Conservation (phyloP, 192 early-diverging fungal species). For the Backusella sp. region DNA sequence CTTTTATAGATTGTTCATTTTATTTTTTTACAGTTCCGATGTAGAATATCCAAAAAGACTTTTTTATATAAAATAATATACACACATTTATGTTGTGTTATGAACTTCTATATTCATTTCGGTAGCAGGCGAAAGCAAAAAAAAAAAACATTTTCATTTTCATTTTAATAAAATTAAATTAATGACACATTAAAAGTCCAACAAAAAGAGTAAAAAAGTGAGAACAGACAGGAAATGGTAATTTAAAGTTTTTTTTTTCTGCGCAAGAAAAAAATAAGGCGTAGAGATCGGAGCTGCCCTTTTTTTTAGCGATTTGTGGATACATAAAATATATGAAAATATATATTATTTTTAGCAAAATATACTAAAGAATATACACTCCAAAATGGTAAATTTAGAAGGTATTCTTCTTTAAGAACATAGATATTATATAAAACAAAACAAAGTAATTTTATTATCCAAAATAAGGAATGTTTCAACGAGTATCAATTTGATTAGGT, state of each 20-base stretch:
- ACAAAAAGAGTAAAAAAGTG: no score
- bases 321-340: background rate
- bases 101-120: background rate
- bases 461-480: conserved; percentile 2
- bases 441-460: background rate
- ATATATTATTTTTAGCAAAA: background rate
- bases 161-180: background rate
- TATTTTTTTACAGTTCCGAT: background rate
- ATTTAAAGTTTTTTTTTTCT: background rate
- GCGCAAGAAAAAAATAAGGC: background rate
- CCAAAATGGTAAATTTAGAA: background rate
- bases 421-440: background rate
- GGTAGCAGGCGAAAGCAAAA: background rate
- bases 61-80: background rate
- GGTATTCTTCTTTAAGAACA: background rate
- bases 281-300: background rate
- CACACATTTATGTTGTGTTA: background rate
- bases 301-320: background rate
- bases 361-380: background rate
- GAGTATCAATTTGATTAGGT: background rate
- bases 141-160: background rate
- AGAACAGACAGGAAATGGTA: no score
- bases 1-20: background rate
- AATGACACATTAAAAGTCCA: background rate
- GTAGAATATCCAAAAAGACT: background rate